A percentile compares a stretch with the other conserved stretches of the same genome.
Evolutionary conservation across 805 yeast genomes (phyloP).

Genomic region (Schizosaccharomyces pombe): DNA sequence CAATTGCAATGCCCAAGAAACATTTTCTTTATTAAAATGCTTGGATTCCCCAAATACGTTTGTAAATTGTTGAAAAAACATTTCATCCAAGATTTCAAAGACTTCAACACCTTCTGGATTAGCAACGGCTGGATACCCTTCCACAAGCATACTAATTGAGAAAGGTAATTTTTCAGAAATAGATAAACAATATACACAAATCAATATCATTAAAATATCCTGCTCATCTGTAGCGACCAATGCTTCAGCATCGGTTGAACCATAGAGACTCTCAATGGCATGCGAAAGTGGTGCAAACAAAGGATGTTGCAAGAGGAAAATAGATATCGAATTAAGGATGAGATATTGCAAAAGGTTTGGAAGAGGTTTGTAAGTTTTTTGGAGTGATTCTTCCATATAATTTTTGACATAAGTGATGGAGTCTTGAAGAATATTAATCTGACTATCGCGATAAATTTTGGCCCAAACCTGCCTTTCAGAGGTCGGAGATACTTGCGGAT

Average conservation of each 20-base stretch:
- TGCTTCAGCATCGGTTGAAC: constrained; percentile 6
- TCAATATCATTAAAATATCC: constrained; percentile 8
- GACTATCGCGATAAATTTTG: neutral
- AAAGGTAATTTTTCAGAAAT: constrained; percentile 4
- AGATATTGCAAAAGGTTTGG: neutral
- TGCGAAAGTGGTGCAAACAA: constrained; percentile 2
- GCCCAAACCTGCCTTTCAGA: neutral
- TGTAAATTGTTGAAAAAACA: constrained; percentile 5
- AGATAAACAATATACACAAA: constrained; percentile 3
- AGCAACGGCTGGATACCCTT: constrained; percentile 5
- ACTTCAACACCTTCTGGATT: constrained; percentile 6
- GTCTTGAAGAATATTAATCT: neutral
- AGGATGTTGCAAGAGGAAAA: neutral
- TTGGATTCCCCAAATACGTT: neutral
- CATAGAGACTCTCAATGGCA: constrained; percentile 6
- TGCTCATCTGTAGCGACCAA: constrained; percentile 6
- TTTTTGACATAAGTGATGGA: neutral
- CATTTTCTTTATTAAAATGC: neutral
- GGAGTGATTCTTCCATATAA: neutral
- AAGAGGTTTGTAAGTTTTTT: neutral
- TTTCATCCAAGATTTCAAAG: constrained; percentile 5
- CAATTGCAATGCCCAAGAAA: neutral
- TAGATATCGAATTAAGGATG: constrained; percentile 4
- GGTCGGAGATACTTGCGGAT: neutral
- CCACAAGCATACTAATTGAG: constrained; percentile 3